Evolutionary conservation across 768 basidiomycete species (phyloP).

Genomic region (Phylloporus scabripes): DNA sequence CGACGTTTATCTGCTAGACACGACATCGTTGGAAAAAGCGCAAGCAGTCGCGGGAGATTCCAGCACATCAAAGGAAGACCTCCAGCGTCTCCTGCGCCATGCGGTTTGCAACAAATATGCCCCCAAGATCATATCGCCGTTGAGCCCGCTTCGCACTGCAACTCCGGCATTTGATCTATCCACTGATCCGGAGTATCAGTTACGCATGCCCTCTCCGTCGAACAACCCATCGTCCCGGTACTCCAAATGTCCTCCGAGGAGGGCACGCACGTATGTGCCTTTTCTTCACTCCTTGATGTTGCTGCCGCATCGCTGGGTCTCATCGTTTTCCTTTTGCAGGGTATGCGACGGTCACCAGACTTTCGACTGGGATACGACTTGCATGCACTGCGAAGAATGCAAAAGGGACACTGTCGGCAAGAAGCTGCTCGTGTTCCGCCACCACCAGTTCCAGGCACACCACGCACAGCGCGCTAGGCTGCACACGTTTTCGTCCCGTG

Average conservation of each 20-base stretch:
- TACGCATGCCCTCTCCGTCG: conserved; percentile 20
- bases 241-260: conserved; percentile 8
- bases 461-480: conserved; percentile 8
- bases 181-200: conserved; percentile 12
- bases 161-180: conserved; percentile 11
- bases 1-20: background rate
- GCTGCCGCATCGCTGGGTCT: background rate
- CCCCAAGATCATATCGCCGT: conserved; percentile 26
- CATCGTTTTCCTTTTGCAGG: conserved; percentile 7
- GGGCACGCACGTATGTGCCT: conserved; percentile 26
- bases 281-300: background rate
- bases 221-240: conserved; percentile 22
- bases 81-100: conserved; percentile 25
- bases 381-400: conserved; percentile 26
- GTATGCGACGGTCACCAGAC: conserved; percentile 24
- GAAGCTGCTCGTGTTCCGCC: conserved; percentile 18
- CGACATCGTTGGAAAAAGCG: background rate
- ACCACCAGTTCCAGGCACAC: conserved; percentile 9
- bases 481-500: background rate
- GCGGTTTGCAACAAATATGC: conserved; percentile 22
- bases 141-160: conserved; percentile 27
- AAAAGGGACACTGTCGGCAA: conserved; percentile 26
- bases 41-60: background rate
- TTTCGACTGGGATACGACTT: conserved; percentile 15
- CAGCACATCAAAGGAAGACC: conserved; percentile 14